Conservation (phyloP, 176 grass and related monocot species). For the Eleusine coracana region DNA sequence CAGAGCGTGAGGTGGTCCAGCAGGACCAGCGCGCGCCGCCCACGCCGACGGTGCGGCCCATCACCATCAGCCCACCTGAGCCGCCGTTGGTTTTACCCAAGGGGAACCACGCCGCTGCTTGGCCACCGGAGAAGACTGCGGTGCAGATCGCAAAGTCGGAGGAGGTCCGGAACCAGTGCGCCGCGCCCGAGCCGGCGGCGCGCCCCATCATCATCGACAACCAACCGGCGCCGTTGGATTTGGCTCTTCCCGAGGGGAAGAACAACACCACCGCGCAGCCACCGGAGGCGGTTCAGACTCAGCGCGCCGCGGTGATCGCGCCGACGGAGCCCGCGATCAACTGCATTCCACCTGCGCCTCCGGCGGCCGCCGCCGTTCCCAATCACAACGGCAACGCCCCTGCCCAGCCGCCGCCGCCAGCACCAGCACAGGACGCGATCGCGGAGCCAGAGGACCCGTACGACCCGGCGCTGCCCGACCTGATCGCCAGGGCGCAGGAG, state of each 20-base stretch:
- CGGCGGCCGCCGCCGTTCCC: background rate
- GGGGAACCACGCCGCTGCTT: background rate
- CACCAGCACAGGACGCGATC: background rate
- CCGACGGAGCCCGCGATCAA: background rate
- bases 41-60: background rate
- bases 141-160: background rate
- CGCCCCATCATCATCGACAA: background rate
- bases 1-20: background rate
- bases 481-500: constrained; percentile 25
- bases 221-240: background rate
- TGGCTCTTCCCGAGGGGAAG: background rate
- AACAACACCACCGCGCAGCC: background rate
- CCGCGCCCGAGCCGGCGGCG: background rate
- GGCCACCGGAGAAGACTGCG: background rate
- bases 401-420: background rate
- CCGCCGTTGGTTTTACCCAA: background rate
- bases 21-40: too few species aligned
- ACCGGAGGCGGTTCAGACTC: background rate
- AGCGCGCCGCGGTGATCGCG: background rate
- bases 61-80: background rate
- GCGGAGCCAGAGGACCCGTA: background rate
- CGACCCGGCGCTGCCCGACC: background rate
- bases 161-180: background rate
- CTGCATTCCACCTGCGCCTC: background rate
- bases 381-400: background rate